Percentiles rank a stretch among this genome's conserved stretches.
Evolutionary conservation across 495 filamentous ascomycete genomes (phyloP).

Genomic region (Parachaetomium inaequale): DNA sequence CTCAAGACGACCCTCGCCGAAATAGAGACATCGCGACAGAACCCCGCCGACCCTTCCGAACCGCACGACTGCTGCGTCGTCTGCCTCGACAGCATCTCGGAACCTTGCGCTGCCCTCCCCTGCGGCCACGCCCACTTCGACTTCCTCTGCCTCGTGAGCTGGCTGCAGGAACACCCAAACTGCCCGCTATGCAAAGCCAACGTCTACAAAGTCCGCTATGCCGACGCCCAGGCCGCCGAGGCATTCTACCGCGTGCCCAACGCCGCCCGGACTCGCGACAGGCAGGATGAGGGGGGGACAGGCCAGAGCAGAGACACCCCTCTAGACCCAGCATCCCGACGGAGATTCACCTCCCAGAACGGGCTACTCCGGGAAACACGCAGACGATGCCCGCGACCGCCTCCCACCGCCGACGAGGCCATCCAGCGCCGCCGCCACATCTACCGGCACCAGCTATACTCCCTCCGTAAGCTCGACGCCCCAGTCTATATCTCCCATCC

Average conservation of each 20-base stretch:
- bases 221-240: conserved; percentile 52
- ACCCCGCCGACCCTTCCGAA: neutral
- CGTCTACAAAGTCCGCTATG: conserved; percentile 66
- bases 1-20: conserved; percentile 47
- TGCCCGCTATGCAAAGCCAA: conserved; percentile 79
- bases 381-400: conserved; percentile 18
- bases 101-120: conserved; percentile 64
- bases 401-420: conserved; percentile 47
- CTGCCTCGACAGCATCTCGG: conserved; percentile 72
- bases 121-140: conserved; percentile 81
- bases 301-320: neutral
- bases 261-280: conserved; percentile 2
- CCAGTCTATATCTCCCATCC: neutral
- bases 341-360: neutral
- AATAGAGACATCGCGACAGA: conserved; percentile 33
- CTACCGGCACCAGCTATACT: conserved; percentile 74
- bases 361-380: neutral
- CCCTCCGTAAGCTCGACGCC: conserved; percentile 56
- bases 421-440: conserved; percentile 67
- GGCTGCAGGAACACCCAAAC: conserved; percentile 67
- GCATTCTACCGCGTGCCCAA: conserved; percentile 42
- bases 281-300: neutral
- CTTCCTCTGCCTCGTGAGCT: conserved; percentile 77
- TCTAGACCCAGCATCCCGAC: neutral
- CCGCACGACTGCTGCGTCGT: conserved; percentile 55